These are phyloP conservation scores for Cicer arietinum DNA, from an alignment of 306 rosid species.

Conservation along the genomic window DNA sequence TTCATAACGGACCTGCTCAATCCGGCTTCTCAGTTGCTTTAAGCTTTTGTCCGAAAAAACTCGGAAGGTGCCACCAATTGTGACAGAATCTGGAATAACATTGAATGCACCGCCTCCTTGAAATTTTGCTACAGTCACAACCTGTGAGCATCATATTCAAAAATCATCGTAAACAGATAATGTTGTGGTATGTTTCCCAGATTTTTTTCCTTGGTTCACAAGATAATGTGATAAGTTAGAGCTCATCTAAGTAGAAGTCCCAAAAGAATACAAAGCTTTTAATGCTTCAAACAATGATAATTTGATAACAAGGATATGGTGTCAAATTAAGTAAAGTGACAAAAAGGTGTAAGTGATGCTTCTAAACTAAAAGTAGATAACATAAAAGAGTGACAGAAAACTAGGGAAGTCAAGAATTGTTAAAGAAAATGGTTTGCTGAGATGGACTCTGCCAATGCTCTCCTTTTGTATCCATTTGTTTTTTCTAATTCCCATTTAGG, in stretches of 20 bases:
- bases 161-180: conserved; percentile 10
- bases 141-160: conserved; percentile 55
- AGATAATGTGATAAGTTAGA: background rate
- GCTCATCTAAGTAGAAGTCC: background rate
- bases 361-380: background rate
- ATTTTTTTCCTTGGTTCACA: background rate
- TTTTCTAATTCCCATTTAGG: too few species aligned
- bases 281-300: conserved; percentile 18
- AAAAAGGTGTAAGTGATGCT: conserved; percentile 16
- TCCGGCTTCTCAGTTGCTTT: conserved; percentile 64
- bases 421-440: background rate
- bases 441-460: too few species aligned
- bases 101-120: conserved; percentile 96
- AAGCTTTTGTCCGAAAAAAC: conserved; percentile 70
- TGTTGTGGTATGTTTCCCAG: background rate
- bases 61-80: conserved; percentile 93
- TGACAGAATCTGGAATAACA: conserved; percentile 95
- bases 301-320: background rate
- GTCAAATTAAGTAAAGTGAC: conserved; percentile 27
- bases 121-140: conserved; percentile 82
- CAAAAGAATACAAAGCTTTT: conserved; percentile 23
- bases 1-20: conserved; percentile 65
- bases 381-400: background rate
- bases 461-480: too few species aligned
- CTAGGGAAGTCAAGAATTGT: conserved; percentile 16